phyloP scores from a whole-genome alignment of 192 early-diverging fungal genomes.

The Dispira simplex region DNA sequence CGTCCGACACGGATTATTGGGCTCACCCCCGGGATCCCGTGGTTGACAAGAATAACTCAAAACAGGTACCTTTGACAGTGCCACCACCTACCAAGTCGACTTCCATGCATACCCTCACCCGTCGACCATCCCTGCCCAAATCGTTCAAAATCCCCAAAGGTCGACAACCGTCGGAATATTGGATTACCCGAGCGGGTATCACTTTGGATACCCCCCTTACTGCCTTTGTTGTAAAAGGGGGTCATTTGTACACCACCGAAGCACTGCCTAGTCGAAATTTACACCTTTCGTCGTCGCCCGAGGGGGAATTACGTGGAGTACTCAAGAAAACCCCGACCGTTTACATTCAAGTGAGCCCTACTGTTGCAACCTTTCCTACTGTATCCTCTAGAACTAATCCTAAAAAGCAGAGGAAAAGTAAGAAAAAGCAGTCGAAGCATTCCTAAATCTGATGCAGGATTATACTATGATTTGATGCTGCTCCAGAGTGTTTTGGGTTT shows the following conservation, averaged over 20 bases:
- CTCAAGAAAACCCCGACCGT: not conserved
- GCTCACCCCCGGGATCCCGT: not conserved
- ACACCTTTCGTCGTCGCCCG: not conserved
- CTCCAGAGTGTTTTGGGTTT: too few species aligned
- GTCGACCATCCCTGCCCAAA: not conserved
- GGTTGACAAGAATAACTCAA: not conserved
- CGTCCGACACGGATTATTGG: not conserved
- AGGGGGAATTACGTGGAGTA: not conserved
- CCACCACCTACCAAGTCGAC: not conserved
- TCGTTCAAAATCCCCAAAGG: not conserved
- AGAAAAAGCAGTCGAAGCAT: too few species aligned
- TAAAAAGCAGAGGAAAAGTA: too few species aligned
- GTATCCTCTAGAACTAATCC: too few species aligned
- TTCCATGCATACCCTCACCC: not conserved
- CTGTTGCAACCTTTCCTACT: too few species aligned
- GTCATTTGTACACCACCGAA: not conserved
- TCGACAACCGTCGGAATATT: not conserved
- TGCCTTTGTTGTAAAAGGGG: not conserved
- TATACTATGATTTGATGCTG: too few species aligned
- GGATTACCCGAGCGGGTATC: constrained; percentile 6
- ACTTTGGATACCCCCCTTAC: constrained; percentile 5
- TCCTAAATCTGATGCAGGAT: too few species aligned
- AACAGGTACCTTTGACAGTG: not conserved
- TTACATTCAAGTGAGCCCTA: too few species aligned
- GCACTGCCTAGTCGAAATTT: not conserved